Base-by-base conservation (phyloP, 805 yeast genomes). In the Danielia reshetovae region DNA sequence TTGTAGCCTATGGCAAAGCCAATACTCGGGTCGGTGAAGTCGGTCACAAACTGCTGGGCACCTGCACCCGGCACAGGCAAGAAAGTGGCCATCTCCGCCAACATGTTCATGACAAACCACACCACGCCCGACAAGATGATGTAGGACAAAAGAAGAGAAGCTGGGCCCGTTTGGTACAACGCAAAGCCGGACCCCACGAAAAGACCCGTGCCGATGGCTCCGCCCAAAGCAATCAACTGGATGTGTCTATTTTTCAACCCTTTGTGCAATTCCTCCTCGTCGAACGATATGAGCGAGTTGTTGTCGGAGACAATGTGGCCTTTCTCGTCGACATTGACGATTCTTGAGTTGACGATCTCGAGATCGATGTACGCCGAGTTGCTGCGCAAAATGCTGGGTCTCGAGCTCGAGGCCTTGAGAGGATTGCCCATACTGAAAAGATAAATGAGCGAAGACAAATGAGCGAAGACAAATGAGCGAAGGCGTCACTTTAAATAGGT, bases 131-230 rank as follows among this genome's bases (percentile, higher is more conserved):
- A 45, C 35, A 47, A 42, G 10, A 43, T 37, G 13, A 45, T 29
- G 21, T 47, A 47, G 3, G 49, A 40, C 38, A 47, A 36, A 27
- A 48, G 38, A 16, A 48, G 42, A 4, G 52, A 42, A 12, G 42
- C 52, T 7, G 52, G 51, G 27, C 52, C 52, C 17, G 34, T 27
- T 11, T 29, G 22, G 25, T 30, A 21, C 32, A 48, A 34, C 10
- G 46, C 51, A 10, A 39, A 14, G 12, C 52, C 52, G 1, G 49
- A 44, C 3, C 51, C 51, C 11, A 48, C 47, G 18, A 48, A 48
- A 31, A 48, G 49, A 21, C 52, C 52, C 6, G 52, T 48, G n/a
- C 52, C 52, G 22, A 48, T 46, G 22, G 49, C 49, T 18, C 52
- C 52, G 13, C 52, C 52, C 38, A 48, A 39, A 24, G 52, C 52